Percentiles rank a stretch among this genome's conserved stretches.
phyloP scores from a whole-genome alignment of 805 yeast genomes.

The Saccharomycopsis oosterbeekiorum region DNA sequence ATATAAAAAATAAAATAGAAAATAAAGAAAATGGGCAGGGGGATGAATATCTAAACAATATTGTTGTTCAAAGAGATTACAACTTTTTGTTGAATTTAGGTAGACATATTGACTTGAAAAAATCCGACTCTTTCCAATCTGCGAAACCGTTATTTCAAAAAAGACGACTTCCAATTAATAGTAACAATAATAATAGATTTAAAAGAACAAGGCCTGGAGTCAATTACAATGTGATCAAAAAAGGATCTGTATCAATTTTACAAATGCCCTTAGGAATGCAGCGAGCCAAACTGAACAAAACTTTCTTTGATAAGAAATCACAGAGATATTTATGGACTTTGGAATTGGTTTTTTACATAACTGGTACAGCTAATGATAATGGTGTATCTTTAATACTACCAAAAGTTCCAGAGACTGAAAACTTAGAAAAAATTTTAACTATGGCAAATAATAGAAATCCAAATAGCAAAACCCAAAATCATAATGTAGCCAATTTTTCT shows the following conservation, averaged over 20 bases:
- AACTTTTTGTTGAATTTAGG: constrained; percentile 56
- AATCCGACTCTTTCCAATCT: constrained; percentile 32
- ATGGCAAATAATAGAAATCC: neutral
- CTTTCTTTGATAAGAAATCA: constrained; percentile 14
- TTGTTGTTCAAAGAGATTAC: constrained; percentile 67
- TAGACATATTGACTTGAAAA: constrained; percentile 50
- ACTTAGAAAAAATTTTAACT: neutral
- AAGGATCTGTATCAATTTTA: constrained; percentile 11
- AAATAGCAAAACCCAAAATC: neutral
- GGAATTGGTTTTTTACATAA: constrained; percentile 6
- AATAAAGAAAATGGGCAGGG: constrained; percentile 27
- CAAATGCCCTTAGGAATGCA: constrained; percentile 18
- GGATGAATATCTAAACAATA: neutral
- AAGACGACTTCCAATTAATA: constrained; percentile 3
- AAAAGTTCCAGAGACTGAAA: neutral
- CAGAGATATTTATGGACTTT: constrained; percentile 17
- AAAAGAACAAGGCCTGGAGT: neutral
- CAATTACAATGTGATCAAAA: constrained; percentile 2
- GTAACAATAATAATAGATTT: neutral
- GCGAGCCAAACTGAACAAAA: constrained; percentile 13
- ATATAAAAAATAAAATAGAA: constrained; percentile 11
- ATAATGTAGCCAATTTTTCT: neutral
- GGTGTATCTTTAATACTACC: neutral
- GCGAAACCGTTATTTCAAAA: constrained; percentile 15
- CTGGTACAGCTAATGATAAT: neutral